phyloP scores from a whole-genome alignment of 331 rosid species.

The Acacia pycnantha region DNA sequence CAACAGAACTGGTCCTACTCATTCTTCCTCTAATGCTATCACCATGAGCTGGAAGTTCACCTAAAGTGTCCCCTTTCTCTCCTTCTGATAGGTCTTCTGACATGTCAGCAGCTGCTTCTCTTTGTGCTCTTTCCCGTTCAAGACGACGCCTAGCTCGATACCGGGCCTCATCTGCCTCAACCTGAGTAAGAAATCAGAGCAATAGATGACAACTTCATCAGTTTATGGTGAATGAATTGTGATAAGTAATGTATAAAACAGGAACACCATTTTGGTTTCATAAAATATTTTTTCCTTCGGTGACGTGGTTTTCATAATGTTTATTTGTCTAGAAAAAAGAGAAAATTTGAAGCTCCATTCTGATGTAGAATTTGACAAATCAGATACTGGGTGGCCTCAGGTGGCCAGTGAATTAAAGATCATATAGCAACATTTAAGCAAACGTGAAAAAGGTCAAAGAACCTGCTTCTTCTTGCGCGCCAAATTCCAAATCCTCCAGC shows the following conservation, averaged over 20 bases:
- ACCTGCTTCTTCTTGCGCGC: conserved; percentile 99
- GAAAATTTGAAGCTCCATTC: not conserved
- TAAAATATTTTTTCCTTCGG: not conserved
- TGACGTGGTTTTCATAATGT: not conserved
- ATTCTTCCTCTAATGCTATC: conserved; percentile 53
- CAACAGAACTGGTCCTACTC: conserved; percentile 74
- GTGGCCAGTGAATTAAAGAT: not conserved
- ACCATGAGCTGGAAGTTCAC: conserved; percentile 68
- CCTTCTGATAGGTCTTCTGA: conserved; percentile 98
- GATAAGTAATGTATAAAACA: not conserved
- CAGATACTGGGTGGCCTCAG: not conserved
- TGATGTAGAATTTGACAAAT: not conserved
- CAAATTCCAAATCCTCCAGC: conserved; percentile 99
- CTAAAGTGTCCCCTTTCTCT: conserved; percentile 76
- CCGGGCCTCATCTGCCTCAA: conserved; percentile 51
- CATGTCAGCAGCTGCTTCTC: conserved; percentile 95
- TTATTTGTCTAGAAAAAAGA: not conserved
- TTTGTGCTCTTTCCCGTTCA: conserved; percentile 85
- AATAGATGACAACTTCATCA: conserved; percentile 12
- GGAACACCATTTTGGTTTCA: not conserved
- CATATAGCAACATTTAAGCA: not conserved
- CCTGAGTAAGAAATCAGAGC: conserved; percentile 49
- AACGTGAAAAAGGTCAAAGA: not conserved
- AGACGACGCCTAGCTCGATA: conserved; percentile 62
- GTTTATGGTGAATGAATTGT: not conserved